Percentiles rank a stretch among this genome's conserved stretches.
These are phyloP conservation scores for Cutaneotrichosporon cyanovorans DNA, from an alignment of 1,284 basidiomycete genomes.

Conservation along the genomic window DNA sequence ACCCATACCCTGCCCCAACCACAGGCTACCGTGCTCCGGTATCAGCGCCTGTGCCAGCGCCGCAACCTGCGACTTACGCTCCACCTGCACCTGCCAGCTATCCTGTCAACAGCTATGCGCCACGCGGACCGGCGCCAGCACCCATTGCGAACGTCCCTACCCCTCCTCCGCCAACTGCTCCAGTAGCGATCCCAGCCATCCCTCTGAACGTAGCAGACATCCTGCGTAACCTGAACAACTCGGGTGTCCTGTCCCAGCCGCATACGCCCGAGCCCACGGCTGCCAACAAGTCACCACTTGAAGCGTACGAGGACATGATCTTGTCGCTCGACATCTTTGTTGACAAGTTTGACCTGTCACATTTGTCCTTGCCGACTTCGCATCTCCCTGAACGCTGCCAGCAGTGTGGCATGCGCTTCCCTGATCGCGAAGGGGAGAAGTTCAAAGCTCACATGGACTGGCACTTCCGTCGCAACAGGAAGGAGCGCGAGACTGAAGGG, in stretches of 20 bases:
- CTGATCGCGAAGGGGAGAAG: slow-evolving; percentile 64
- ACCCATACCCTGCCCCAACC: slow-evolving; percentile 3
- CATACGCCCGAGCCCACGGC: slow-evolving; percentile 47
- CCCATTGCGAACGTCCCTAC: too few relatives aligned
- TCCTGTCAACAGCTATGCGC: slow-evolving; percentile 2
- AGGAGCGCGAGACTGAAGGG: slow-evolving; percentile 72
- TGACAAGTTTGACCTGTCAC: slow-evolving; percentile 62
- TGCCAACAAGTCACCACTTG: slow-evolving; percentile 48
- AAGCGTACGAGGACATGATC: slow-evolving; percentile 64
- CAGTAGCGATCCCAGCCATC: slow-evolving; percentile 16
- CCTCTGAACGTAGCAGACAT: slow-evolving; percentile 37
- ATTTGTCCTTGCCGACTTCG: slow-evolving; percentile 61
- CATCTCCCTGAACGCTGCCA: slow-evolving; percentile 77
- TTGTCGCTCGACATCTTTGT: slow-evolving; percentile 63
- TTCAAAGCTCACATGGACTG: slow-evolving; percentile 90
- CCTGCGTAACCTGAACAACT: slow-evolving; percentile 33
- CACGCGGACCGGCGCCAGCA: too few relatives aligned
- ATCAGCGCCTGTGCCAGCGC: too few relatives aligned
- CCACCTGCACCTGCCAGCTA: slow-evolving; percentile 10
- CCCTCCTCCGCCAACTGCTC: slow-evolving; percentile 8
- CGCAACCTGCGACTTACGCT: background rate
- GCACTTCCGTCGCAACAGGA: slow-evolving; percentile 92
- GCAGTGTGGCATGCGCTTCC: slow-evolving; percentile 86
- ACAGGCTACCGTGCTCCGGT: slow-evolving; percentile 16
- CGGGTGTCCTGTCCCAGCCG: slow-evolving; percentile 48